Conservation (phyloP, 768 basidiomycete species). For the Gloeopeniophorella convolvens region DNA sequence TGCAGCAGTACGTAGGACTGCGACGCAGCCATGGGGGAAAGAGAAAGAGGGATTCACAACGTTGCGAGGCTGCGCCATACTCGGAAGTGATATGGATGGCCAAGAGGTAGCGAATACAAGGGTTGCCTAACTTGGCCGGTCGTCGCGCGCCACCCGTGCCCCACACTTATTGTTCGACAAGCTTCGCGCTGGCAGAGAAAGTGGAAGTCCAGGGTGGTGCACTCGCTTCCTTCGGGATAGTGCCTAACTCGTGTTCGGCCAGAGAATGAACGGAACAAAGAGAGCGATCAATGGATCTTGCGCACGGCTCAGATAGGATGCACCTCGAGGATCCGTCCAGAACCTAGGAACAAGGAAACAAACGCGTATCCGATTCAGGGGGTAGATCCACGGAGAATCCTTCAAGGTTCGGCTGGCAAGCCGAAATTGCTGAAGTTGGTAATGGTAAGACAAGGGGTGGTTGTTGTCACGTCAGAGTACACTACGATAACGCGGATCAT, state of each 20-base stretch:
- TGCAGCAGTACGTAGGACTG: constrained; percentile 49
- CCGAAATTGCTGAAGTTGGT: no score
- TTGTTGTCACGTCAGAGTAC: no score
- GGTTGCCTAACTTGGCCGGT: constrained; percentile 16
- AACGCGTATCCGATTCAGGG: neutral
- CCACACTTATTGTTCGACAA: neutral
- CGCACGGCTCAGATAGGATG: no score
- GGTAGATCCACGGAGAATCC: neutral
- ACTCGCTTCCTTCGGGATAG: neutral
- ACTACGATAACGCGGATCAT: no score
- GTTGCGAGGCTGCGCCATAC: neutral
- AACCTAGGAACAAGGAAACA: neutral
- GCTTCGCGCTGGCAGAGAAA: neutral
- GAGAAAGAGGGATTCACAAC: constrained; percentile 1
- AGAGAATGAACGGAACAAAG: neutral
- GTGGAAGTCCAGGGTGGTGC: neutral
- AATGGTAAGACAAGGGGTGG: no score
- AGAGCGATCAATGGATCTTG: neutral
- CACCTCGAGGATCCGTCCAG: neutral
- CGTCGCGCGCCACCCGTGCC: constrained; percentile 7
- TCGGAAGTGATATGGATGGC: constrained; percentile 3
- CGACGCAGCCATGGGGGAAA: constrained; percentile 28
- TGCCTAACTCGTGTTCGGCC: neutral
- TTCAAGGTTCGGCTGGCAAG: no score
- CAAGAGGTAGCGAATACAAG: constrained; percentile 15